Evolutionary conservation across 495 filamentous ascomycete genomes (phyloP), one percentile per base, ranked within the genome.

Genomic region (Xylaria venustula): DNA sequence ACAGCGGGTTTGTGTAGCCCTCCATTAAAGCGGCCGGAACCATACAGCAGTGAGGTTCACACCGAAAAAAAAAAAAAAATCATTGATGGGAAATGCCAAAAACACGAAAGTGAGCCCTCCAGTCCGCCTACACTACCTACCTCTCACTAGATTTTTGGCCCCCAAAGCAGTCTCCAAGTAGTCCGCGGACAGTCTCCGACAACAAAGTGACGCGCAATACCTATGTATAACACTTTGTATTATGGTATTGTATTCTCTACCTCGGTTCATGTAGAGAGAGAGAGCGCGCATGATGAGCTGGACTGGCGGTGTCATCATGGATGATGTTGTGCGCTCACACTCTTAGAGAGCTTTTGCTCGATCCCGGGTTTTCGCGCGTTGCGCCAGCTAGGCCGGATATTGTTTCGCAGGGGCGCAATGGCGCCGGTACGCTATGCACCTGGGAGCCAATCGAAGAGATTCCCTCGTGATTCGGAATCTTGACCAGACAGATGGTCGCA

Each of bases 21-120:
- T 67, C 69, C 69, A 53, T 67, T n/a, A 22, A 30, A 23, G 32
- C 63, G 41, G 51, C 46, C 37, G 61, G 49, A 62, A 45, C 57
- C 49, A 52, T 58, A 54, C 54, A 50, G 28, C 14, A 48, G 60
- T 54, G 52, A 63, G 58, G 19, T 62, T 60, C 63, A 65, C 69
- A 71, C 69, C 69, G 69, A 71, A 67, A 71, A 67, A 41, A 6
- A 4, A 37, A n/a, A n/a, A n/a, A n/a, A n/a, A n/a, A n/a, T n/a
- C n/a, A n/a, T n/a, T n/a, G n/a, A n/a, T n/a, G 26, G 20, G 19
- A 54, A 41, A 22, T 5, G 41, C 25, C 26, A 9, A 30, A 47
- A 20, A 2, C n/a, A n/a, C n/a, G n/a, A 22, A 40, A 54, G 6
- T 54, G 52, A 36, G 60, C 60, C 53, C 19, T 41, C 52, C 22